Evolutionary conservation across 768 basidiomycete species (phyloP), one percentile per base, ranked within the genome.

Genomic region (Leccinum barrowsii): DNA sequence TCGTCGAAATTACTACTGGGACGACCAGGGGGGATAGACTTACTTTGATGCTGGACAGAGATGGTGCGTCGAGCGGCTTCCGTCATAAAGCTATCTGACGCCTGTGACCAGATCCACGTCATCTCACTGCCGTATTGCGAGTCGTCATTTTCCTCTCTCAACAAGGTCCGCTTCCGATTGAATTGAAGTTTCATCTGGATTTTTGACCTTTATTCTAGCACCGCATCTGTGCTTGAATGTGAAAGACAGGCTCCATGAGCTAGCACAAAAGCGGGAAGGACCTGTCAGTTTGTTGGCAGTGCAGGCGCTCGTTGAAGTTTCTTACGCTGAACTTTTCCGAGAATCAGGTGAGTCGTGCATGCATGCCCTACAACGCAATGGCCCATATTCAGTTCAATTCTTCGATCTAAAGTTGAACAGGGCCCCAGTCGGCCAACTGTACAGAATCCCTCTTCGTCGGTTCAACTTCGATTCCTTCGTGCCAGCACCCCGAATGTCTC

Each of bases 241-340:
- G 32, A 56, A 57, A 32, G 56, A 50, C 3, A 55, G 52, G 19
- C 61, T 64, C 49, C 56, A 59, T 2, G 53, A 64, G 30, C 50
- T 64, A 42, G 63, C 63, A n/a, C 34, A 52, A 21, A 35, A 24
- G 13, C 54, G 46, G 37, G 42, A 58, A 40, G 61, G 61, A 3
- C 59, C 59, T 15, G 59, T 61, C 13, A 63, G 66, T 40, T 17
- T 65, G 35, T 50, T 65, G 32, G 66, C 65, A 30, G 66, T 67
- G 10, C 63, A 67, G 21, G 65, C 58, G 13, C 57, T 67, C 1
- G 59, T 67, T 19, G 60, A 58, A 17, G 24, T 67, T 22, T 61
- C 61, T 12, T 47, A 54, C 8, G 48, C 56, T 7, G 58, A 59
- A 56, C 40, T 58, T 11, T 13, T 40, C 6, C 60, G 54, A 19